These are phyloP conservation scores for Penicillium sp. DNA, from an alignment of 2,329 filamentous ascomycete species.

Conservation along the genomic window DNA sequence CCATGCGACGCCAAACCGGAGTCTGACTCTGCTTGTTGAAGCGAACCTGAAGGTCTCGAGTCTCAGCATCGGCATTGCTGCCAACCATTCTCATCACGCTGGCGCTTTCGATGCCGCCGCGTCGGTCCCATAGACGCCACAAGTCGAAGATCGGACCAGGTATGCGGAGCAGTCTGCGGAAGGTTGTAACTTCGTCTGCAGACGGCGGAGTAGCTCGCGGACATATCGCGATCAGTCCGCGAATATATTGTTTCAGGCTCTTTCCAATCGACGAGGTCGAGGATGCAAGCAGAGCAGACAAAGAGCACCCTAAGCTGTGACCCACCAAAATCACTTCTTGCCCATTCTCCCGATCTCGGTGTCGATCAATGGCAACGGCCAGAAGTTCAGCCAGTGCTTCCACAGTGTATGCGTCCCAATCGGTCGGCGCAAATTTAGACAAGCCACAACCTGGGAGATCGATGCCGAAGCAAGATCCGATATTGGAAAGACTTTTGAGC, in stretches of 20 bases:
- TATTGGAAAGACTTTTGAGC: conserved; percentile 74
- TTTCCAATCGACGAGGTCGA: conserved; percentile 53
- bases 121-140: conserved; percentile 73
- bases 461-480: conserved; percentile 80
- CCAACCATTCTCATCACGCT: conserved; percentile 74
- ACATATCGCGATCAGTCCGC: conserved; percentile 77
- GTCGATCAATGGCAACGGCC: conserved; percentile 68
- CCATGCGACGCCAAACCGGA: conserved; percentile 78
- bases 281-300: conserved; percentile 70
- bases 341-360: conserved; percentile 62
- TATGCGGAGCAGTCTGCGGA: conserved; percentile 62
- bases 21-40: conserved; percentile 79
- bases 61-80: conserved; percentile 39
- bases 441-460: conserved; percentile 88
- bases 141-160: conserved; percentile 69
- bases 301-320: conserved; percentile 85
- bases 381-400: conserved; percentile 74
- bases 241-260: conserved; percentile 61
- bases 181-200: conserved; percentile 50
- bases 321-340: conserved; percentile 79
- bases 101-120: conserved; percentile 72
- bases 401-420: conserved; percentile 76
- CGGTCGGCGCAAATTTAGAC: conserved; percentile 68
- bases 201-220: conserved; percentile 66
- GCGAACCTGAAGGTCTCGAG: conserved; percentile 43